Base-by-base conservation (phyloP, 2,329 filamentous ascomycete genomes). In the Cryphonectria nitschkei region DNA sequence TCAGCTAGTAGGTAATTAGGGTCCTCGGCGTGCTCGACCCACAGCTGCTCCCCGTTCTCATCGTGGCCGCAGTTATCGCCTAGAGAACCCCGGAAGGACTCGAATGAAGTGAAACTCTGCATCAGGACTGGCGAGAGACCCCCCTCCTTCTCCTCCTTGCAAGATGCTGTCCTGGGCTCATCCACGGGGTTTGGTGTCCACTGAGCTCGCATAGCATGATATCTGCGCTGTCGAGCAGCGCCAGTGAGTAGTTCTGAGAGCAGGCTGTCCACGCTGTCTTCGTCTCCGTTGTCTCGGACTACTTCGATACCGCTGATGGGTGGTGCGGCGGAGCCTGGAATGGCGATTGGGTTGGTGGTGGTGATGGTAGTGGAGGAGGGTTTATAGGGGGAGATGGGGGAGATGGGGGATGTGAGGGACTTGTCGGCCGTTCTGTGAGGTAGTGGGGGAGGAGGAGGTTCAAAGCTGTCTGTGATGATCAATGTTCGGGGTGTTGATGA, bases 61-160 rank as follows among this genome's bases (percentile, higher is more conserved):
- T 3, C 26, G 19, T 4, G 37, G 9, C 16, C 34, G n/a, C 14
- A 26, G 13, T 39, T 9, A 11, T 39, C 37, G 37, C 37, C 37
- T 39, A 39, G 37, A 13, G 37, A 9, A 39, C 22, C 58, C 32
- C 16, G 16, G n/a, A 64, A 64, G 61, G 61, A 43, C 39, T 41
- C 61, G 39, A 64, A 64, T 7, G 61, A 16, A 13, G 39, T n/a
- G 39, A 43, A 64, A 11, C 61, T 62, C 34, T 62, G 60, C 19
- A 62, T 19, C 19, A 8, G 9, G 3, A 19, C 26, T 0, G 56
- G 56, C 56, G 56, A 56, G 4, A 29, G 14, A 14, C 7, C 56
- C 26, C 37, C 56, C 16, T 50, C 46, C 46, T 50, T 8, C 46
- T 50, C 46, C 22, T 50, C 46, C 46, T n/a, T 50, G 46, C 22